Evolutionary conservation across 23 red algal species (phyloP), one percentile per base, ranked within the genome.

Genomic region (Agarophyton chilense): DNA sequence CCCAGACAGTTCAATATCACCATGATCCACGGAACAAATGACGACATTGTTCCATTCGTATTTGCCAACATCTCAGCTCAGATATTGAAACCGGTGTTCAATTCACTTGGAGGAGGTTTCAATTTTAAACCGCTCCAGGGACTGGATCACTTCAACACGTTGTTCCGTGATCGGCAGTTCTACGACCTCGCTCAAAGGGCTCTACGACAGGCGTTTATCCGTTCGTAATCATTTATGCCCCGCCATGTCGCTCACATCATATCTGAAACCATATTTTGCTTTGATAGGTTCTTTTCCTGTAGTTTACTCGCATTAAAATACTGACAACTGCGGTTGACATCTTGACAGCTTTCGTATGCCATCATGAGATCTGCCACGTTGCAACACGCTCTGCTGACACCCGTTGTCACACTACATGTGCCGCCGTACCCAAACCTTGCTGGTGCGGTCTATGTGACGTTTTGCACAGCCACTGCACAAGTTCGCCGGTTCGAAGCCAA

Each of bases 31-130:
- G 68, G 29, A 6, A 74, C 68, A n/a, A 39, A 1, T 11, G 68
- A 74, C 13, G 68, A 74, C 36, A 18, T 74, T 14, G 43, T 74
- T 28, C 68, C 68, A 18, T 74, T 74, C 25, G n/a, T 19, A 39
- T 74, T 74, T 16, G 68, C n/a, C 18, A 74, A 74, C 18, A 18
- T 49, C 21, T 74, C 68, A 10, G 68, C 68, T 1, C 68, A 74
- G 68, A 47, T 74, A 6, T 29, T 74, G 25, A 29, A 74, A 38
- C 68, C 68, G 2, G 21, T 74, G 40, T 74, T 74, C 41, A 74
- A 38, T 26, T 74, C 68, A 1, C 43, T 74, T 7, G 68, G 68
- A 6, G 68, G 68, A 5, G 41, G 68, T 25, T 47, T 74, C 13
- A 26, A 10, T 9, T 74, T 74, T 14, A 18, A 46, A 38, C 21